Evolutionary conservation across 768 basidiomycete species (phyloP), one percentile per base, ranked within the genome.

Genomic region (Erythrobasidium yunnanense): DNA sequence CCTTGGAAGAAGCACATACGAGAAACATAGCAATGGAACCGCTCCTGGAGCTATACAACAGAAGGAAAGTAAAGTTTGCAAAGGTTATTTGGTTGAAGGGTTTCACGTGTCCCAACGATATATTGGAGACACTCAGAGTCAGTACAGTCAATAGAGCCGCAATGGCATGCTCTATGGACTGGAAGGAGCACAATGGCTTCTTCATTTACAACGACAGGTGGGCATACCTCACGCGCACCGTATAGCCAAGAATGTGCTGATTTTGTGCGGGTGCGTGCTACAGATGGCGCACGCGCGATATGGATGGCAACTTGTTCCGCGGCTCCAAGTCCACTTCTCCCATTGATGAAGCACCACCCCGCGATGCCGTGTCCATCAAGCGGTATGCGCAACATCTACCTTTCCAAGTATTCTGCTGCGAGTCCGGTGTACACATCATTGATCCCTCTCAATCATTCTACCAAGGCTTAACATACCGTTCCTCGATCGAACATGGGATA

Each of bases 131-230:
- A 23, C 84, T 97, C 74, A 85, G 91, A 69, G 86, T 96, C 68
- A 89, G 87, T 74, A 81, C 87, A 70, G 82, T 82, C 32, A 99
- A 97, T 74, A 84, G 91, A 70, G 95, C 95, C 1, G 89, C 91
- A 0, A 90, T 99, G 89, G 90, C 96, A 1, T 97, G 95, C 74
- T 93, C 92, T n/a, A 97, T 97, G 93, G 95, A 99, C 74, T 99
- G 95, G 95, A 93, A 91, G 11, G 92, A 99, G 76, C 87, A 91
- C 73, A 88, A 90, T 69, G 91, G 91, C 0, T 87, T 90, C 77
- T 99, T 96, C 80, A 91, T 96, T 70, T 97, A 95, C 78, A 96
- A 92, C 18, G 93, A 96, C 77, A 93, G 91, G 60, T 89, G 70
- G 53, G 85, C 76, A 0, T 32, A 22, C 49, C 18, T 5, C 49